phyloP scores from a whole-genome alignment of 116 monocot species.

The Iris pallida region DNA sequence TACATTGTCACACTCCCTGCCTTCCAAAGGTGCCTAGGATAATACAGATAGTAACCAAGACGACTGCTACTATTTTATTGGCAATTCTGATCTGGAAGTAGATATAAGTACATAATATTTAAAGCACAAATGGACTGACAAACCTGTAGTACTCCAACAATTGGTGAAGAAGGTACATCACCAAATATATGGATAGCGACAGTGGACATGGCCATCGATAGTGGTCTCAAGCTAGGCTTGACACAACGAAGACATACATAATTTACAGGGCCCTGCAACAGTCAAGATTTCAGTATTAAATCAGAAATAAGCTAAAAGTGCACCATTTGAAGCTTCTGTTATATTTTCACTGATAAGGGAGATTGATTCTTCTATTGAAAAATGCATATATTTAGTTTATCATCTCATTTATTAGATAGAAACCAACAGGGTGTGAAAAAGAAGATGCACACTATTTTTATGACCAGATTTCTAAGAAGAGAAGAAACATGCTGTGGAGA shows the following conservation, averaged over 20 bases:
- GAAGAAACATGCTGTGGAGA: no score
- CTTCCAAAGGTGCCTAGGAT: neutral
- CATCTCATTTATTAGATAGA: no score
- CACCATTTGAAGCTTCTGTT: no score
- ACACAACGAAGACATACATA: constrained; percentile 87
- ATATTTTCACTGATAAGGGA: no score
- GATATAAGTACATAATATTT: neutral
- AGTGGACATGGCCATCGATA: constrained; percentile 96
- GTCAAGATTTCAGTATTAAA: neutral
- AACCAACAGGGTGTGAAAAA: no score
- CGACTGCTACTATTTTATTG: no score
- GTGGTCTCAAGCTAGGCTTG: constrained; percentile 73
- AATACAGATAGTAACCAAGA: no score
- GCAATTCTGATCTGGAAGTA: no score
- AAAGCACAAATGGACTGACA: constrained; percentile 10
- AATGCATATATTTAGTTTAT: no score
- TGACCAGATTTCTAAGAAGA: no score
- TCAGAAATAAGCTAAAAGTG: neutral
- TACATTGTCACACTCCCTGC: constrained; percentile 6
- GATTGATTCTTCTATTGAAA: no score
- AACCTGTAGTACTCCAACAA: constrained; percentile 94
- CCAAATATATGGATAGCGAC: constrained; percentile 97
- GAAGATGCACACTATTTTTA: no score
- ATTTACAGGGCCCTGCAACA: constrained; percentile 81
- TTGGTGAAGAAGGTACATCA: constrained; percentile 93